Conservation (phyloP, 768 basidiomycete species). For the Pluteus cervinus region DNA sequence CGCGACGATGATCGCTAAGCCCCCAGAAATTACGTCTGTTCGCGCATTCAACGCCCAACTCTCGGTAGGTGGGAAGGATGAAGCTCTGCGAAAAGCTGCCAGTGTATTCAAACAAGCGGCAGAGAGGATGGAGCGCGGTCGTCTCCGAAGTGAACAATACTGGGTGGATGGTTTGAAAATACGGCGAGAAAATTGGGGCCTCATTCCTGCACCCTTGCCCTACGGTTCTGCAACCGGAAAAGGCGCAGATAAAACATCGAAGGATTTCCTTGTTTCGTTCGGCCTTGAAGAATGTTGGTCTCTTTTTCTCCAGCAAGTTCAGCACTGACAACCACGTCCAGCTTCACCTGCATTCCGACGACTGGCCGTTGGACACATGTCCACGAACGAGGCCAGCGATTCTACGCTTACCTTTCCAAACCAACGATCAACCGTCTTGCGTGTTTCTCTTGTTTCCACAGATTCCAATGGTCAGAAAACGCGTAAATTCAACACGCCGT, state of each 20-base stretch:
- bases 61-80: slow-evolving; percentile 74
- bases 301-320: background rate
- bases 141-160: slow-evolving; percentile 61
- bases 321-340: slow-evolving; percentile 19
- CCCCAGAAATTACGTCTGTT: slow-evolving; percentile 57
- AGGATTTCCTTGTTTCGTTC: slow-evolving; percentile 76
- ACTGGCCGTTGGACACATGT: slow-evolving; percentile 64
- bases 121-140: slow-evolving; percentile 57
- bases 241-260: slow-evolving; percentile 73
- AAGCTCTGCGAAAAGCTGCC: slow-evolving; percentile 69
- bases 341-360: slow-evolving; percentile 61
- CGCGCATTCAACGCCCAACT: slow-evolving; percentile 70
- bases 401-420: slow-evolving; percentile 52
- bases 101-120: slow-evolving; percentile 66
- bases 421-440: slow-evolving; percentile 57
- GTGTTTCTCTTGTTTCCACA: slow-evolving; percentile 43
- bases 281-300: slow-evolving; percentile 77
- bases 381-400: slow-evolving; percentile 39
- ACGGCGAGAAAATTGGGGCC: slow-evolving; percentile 71
- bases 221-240: slow-evolving; percentile 64
- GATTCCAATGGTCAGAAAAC: slow-evolving; percentile 25
- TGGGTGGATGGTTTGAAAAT: slow-evolving; percentile 81
- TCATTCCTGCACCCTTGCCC: slow-evolving; percentile 75
- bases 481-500: slow-evolving; percentile 31
- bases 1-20: slow-evolving; percentile 62